A percentile compares a stretch with the other conserved stretches of the same genome.
Evolutionary conservation across 768 basidiomycete genomes (phyloP).

Genomic region (Clavulina sp.): DNA sequence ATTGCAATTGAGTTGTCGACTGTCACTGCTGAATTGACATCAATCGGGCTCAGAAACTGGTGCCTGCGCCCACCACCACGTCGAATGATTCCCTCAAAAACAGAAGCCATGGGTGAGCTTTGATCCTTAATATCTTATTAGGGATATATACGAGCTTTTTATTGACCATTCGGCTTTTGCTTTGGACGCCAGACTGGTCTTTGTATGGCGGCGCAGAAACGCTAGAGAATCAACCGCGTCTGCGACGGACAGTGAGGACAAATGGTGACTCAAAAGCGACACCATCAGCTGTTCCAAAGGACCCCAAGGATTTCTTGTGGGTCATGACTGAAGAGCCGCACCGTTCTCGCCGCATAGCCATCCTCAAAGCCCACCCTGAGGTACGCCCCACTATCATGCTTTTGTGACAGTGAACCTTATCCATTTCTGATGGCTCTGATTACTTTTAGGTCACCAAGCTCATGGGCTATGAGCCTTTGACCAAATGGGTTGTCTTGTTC

Average conservation of each 20-base stretch:
- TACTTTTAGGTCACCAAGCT: conserved; percentile 64
- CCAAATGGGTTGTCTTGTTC: conserved; percentile 72
- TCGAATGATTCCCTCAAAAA: no score
- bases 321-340: conserved; percentile 97
- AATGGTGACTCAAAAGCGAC: conserved; percentile 20
- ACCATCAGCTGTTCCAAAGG: conserved; percentile 37
- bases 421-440: background rate
- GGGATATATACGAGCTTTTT: no score
- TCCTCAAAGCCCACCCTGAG: conserved; percentile 90
- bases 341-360: conserved; percentile 65
- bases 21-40: no score
- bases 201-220: conserved; percentile 61
- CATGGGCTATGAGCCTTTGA: conserved; percentile 88
- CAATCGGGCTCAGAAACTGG: no score
- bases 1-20: no score
- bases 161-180: no score
- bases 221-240: conserved; percentile 27
- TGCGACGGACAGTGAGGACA: conserved; percentile 32
- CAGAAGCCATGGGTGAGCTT: no score
- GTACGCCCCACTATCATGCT: conserved; percentile 23
- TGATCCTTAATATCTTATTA: no score
- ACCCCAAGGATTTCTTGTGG: conserved; percentile 86
- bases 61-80: no score
- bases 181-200: conserved; percentile 13
- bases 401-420: background rate